Conservation (phyloP, 345 rosid genomes). For the Excoecaria cochinchinensis region DNA sequence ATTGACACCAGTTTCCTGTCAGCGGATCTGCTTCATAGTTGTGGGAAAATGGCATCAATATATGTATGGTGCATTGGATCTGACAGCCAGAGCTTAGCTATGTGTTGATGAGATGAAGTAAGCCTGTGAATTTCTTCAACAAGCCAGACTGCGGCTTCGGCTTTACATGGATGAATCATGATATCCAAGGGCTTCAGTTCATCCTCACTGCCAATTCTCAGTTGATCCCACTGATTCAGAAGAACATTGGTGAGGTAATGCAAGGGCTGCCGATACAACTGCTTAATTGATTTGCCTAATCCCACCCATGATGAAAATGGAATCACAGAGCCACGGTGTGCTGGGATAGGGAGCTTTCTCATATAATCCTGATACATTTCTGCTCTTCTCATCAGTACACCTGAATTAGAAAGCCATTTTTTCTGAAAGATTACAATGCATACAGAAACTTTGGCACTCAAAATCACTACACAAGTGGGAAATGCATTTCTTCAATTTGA, state of each 20-base stretch:
- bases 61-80: conserved; percentile 58
- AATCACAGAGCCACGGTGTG: conserved; percentile 62
- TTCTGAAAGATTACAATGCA: background rate
- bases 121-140: conserved; percentile 72
- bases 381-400: conserved; percentile 45
- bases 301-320: conserved; percentile 80
- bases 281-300: conserved; percentile 68
- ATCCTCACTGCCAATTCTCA: conserved; percentile 51
- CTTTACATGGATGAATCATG: conserved; percentile 72
- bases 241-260: conserved; percentile 79
- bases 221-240: conserved; percentile 69
- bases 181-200: conserved; percentile 54
- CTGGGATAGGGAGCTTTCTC: conserved; percentile 63
- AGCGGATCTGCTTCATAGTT: conserved; percentile 12
- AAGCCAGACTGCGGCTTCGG: conserved; percentile 87
- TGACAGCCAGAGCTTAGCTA: conserved; percentile 64
- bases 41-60: conserved; percentile 59
- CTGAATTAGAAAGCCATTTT: conserved; percentile 26
- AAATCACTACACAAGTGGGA: background rate
- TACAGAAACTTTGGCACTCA: background rate
- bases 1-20: background rate
- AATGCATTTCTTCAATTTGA: background rate
- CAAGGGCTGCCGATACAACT: conserved; percentile 73
- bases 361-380: conserved; percentile 84
- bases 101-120: conserved; percentile 55